phyloP scores from a whole-genome alignment of 2,329 filamentous ascomycete species.

The Colletotrichum simmondsii region DNA sequence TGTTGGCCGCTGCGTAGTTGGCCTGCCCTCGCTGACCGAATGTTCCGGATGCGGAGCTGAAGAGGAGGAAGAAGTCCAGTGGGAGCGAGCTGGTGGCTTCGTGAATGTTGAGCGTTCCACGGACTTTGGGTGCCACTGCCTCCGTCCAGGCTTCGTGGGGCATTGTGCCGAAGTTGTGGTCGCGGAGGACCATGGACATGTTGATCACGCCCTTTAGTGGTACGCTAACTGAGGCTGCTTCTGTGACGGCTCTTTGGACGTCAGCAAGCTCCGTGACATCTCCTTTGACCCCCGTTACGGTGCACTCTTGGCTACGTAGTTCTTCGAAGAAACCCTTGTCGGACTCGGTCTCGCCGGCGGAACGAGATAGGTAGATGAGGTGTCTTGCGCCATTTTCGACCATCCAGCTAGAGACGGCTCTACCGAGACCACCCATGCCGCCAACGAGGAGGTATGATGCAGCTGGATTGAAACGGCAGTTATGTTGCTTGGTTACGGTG shows the following conservation, averaged over 20 bases:
- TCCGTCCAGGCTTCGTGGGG: conserved; percentile 46
- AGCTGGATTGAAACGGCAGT: no score
- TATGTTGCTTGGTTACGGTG: neutral
- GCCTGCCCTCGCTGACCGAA: conserved; percentile 48
- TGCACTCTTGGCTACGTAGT: no score
- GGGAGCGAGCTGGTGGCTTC: conserved; percentile 14
- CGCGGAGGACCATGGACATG: conserved; percentile 48
- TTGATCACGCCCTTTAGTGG: conserved; percentile 52
- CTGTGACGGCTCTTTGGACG: conserved; percentile 39
- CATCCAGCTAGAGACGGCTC: conserved; percentile 42
- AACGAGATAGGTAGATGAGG: conserved; percentile 41
- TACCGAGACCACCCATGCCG: conserved; percentile 44
- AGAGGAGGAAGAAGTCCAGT: conserved; percentile 50
- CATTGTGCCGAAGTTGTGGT: conserved; percentile 42
- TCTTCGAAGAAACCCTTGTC: conserved; percentile 32
- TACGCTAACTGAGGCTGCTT: conserved; percentile 34
- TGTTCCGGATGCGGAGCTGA: conserved; percentile 46
- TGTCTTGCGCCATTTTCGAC: conserved; percentile 40
- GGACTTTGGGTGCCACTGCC: conserved; percentile 50
- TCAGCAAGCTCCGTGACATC: conserved; percentile 42
- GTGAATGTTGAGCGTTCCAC: conserved; percentile 56
- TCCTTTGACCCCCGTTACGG: conserved; percentile 42
- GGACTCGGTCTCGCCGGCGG: conserved; percentile 24
- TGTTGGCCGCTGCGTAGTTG: conserved; percentile 53
- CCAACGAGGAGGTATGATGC: conserved; percentile 42